These are phyloP conservation scores for Yamadazyma pseudoaaseri DNA, from an alignment of 1,139 yeast species.

Conservation along the genomic window DNA sequence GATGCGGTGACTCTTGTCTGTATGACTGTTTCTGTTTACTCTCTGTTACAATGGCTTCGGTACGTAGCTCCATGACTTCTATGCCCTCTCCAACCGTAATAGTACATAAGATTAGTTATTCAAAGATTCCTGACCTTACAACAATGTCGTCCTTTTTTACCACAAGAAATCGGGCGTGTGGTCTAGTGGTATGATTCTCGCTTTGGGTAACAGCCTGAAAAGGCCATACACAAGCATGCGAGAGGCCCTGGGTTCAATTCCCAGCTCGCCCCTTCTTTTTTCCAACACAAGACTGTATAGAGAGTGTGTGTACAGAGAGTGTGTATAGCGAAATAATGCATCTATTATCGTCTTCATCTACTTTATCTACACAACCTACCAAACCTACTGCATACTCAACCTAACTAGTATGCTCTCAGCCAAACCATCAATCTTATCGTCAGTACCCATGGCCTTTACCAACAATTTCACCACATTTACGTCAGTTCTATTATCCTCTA, in stretches of 20 bases:
- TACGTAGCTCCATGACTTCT: no score
- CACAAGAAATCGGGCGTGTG: slow-evolving; percentile 21
- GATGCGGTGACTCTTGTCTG: no score
- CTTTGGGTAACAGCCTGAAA: slow-evolving; percentile 15
- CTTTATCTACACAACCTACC: no score
- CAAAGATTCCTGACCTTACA: no score
- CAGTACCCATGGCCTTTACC: slow-evolving; percentile 26
- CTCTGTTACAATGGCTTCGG: no score
- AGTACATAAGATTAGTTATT: no score
- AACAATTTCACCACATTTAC: slow-evolving; percentile 18
- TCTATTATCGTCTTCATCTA: no score
- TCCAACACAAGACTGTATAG: background rate
- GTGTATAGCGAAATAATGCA: no score
- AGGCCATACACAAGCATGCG: slow-evolving; percentile 11
- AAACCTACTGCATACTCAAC: background rate
- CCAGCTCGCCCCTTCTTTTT: slow-evolving; percentile 15
- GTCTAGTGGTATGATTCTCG: slow-evolving; percentile 26
- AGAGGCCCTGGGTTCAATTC: slow-evolving; percentile 19
- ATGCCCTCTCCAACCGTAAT: no score
- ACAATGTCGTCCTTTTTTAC: no score
- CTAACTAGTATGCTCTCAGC: background rate
- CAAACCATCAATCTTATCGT: slow-evolving; percentile 16
- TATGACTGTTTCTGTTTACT: no score
- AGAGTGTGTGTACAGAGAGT: no score
- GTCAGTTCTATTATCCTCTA: slow-evolving; percentile 4